These are phyloP conservation scores for Incumbomyces lentus DNA, from an alignment of 2,329 filamentous ascomycete species.

Conservation along the genomic window DNA sequence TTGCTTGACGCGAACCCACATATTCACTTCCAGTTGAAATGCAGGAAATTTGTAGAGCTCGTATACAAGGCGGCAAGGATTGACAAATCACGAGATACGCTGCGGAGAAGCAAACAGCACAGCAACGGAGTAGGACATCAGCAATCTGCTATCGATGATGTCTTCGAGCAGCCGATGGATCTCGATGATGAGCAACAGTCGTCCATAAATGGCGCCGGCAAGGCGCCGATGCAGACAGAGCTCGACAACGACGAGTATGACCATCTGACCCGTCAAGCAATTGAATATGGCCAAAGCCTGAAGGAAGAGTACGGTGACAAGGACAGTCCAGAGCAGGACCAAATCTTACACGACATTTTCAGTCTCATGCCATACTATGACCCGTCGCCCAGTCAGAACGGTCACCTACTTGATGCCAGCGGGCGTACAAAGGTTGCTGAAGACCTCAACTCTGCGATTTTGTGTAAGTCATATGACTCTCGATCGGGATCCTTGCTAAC, in stretches of 20 bases:
- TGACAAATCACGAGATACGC: constrained; percentile 37
- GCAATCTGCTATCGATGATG: constrained; percentile 21
- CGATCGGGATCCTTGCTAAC: constrained; percentile 11
- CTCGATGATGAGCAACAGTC: constrained; percentile 40
- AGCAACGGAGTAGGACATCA: constrained; percentile 31
- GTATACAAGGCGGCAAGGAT: constrained; percentile 64
- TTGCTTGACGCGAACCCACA: constrained; percentile 72
- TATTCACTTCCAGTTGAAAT: constrained; percentile 78
- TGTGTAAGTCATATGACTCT: constrained; percentile 50
- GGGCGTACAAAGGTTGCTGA: constrained; percentile 75
- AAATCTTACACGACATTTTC: constrained; percentile 73
- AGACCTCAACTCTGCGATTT: constrained; percentile 84
- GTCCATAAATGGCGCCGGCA: constrained; percentile 25
- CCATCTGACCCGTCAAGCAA: constrained; percentile 55
- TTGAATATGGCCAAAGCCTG: constrained; percentile 70
- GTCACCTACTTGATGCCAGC: constrained; percentile 64
- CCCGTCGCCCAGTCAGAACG: constrained; percentile 64
- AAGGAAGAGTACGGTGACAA: constrained; percentile 67
- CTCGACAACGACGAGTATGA: constrained; percentile 30
- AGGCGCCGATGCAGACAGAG: constrained; percentile 20
- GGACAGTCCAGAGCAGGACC: constrained; percentile 57
- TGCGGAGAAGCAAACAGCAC: constrained; percentile 23
- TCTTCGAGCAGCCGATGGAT: constrained; percentile 47
- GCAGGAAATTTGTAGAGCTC: constrained; percentile 93
- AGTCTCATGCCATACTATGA: constrained; percentile 79